These are phyloP conservation scores for Aspergillus sp. DNA, from an alignment of 2,329 filamentous ascomycete genomes.

Conservation along the genomic window DNA sequence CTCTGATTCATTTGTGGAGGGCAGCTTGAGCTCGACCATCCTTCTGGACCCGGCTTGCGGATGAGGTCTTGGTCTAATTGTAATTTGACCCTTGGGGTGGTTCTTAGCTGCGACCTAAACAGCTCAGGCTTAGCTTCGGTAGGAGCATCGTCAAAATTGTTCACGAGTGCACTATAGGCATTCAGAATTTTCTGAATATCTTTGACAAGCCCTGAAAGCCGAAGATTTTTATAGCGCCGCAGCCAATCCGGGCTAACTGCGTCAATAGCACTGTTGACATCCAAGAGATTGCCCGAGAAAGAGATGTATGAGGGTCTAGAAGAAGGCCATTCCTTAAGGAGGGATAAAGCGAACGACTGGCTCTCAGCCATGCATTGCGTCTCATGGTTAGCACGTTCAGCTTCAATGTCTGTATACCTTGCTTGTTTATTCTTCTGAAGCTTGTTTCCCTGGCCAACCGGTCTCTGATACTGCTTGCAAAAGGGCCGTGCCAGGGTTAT, in stretches of 20 bases:
- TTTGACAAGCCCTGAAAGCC: conserved; percentile 49
- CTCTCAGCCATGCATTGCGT: conserved; percentile 38
- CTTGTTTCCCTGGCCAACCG: not conserved
- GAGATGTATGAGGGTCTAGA: conserved; percentile 30
- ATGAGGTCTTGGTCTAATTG: not conserved
- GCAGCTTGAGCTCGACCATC: not conserved
- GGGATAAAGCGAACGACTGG: conserved; percentile 41
- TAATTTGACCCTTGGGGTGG: too few relatives aligned
- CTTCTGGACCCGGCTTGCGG: not conserved
- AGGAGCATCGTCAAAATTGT: too few relatives aligned
- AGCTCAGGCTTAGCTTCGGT: too few relatives aligned
- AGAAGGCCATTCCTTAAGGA: conserved; percentile 53
- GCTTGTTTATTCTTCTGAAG: conserved; percentile 27
- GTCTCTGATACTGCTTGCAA: not conserved
- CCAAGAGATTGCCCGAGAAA: conserved; percentile 22
- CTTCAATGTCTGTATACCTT: not conserved
- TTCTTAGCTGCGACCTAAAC: not conserved
- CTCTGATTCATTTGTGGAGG: not conserved
- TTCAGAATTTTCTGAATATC: conserved; percentile 48
- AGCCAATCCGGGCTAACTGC: conserved; percentile 51
- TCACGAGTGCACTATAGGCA: conserved; percentile 23
- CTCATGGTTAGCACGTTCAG: conserved; percentile 29
- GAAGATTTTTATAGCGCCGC: conserved; percentile 51
- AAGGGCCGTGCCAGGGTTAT: not conserved
- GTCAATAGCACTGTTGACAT: conserved; percentile 36